Evolutionary conservation across 129 eudicot genomes (phyloP).

Genomic region (Logfia minima): DNA sequence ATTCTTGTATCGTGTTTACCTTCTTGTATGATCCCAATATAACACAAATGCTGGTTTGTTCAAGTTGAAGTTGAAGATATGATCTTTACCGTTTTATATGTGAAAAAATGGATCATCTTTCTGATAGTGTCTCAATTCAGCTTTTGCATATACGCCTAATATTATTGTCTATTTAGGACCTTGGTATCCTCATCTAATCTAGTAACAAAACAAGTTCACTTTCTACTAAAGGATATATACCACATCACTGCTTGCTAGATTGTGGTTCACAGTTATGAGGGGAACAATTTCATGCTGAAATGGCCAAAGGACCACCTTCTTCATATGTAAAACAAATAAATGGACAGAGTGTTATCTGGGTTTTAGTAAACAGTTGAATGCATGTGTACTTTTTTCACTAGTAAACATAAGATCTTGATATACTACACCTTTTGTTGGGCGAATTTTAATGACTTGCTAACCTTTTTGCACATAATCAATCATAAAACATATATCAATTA

Average conservation of each 20-base stretch:
- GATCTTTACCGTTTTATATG: not conserved
- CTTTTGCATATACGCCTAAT: no score
- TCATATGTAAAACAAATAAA: not conserved
- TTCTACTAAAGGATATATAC: not conserved
- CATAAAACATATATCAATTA: not conserved
- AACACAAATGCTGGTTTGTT: not conserved
- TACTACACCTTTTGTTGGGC: not conserved
- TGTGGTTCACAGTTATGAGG: not conserved
- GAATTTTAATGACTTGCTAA: not conserved
- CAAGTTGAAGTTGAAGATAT: not conserved
- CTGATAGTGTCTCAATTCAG: no score
- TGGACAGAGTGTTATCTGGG: not conserved
- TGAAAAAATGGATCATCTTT: not conserved
- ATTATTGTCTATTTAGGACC: not conserved
- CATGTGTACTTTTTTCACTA: not conserved
- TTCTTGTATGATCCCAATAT: not conserved
- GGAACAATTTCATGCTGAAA: not conserved
- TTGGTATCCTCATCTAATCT: not conserved
- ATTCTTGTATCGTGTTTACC: not conserved
- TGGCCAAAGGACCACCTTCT: not conserved
- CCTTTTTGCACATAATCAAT: no score
- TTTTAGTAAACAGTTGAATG: not conserved
- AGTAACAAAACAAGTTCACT: not conserved
- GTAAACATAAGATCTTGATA: not conserved
- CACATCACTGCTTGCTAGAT: not conserved